A percentile compares a stretch with the other conserved stretches of the same genome.
phyloP scores from a whole-genome alignment of 192 early-diverging fungal species.

The Chytriomyces sp. region DNA sequence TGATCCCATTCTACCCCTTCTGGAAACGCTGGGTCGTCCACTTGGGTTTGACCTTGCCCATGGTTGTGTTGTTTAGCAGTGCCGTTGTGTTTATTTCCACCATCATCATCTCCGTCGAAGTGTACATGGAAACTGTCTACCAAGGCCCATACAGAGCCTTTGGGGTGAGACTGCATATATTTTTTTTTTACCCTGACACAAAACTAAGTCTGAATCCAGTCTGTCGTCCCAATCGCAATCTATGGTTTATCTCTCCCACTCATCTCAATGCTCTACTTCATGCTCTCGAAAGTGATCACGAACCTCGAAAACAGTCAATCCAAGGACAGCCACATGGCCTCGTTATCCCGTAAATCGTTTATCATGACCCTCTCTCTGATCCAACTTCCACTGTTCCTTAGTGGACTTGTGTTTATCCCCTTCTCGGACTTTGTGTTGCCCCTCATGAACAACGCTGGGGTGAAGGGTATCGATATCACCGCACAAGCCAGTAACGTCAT shows the following conservation, averaged over 20 bases:
- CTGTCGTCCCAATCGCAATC: constrained; percentile 71
- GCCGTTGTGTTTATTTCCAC: constrained; percentile 59
- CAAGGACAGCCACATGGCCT: constrained; percentile 68
- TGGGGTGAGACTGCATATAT: constrained; percentile 21
- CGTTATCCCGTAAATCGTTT: constrained; percentile 84
- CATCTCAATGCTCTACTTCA: constrained; percentile 68
- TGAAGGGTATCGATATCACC: not conserved
- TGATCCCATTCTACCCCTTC: constrained; percentile 69
- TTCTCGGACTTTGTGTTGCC: constrained; percentile 70
- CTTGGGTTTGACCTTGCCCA: constrained; percentile 40
- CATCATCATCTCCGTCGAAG: constrained; percentile 57
- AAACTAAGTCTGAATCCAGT: not conserved
- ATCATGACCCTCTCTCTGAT: constrained; percentile 80
- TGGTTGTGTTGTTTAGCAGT: constrained; percentile 57
- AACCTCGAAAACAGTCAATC: constrained; percentile 85
- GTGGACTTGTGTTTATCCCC: constrained; percentile 87
- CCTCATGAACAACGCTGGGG: constrained; percentile 47
- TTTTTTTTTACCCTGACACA: not conserved
- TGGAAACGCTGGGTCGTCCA: constrained; percentile 69
- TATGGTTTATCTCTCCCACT: constrained; percentile 77
- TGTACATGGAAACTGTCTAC: constrained; percentile 82
- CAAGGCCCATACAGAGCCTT: constrained; percentile 71
- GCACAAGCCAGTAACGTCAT: constrained; percentile 41
- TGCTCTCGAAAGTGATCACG: constrained; percentile 65
- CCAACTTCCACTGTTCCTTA: constrained; percentile 83